These are phyloP conservation scores for Canavalia gladiata DNA, from an alignment of 306 rosid species.

Conservation along the genomic window DNA sequence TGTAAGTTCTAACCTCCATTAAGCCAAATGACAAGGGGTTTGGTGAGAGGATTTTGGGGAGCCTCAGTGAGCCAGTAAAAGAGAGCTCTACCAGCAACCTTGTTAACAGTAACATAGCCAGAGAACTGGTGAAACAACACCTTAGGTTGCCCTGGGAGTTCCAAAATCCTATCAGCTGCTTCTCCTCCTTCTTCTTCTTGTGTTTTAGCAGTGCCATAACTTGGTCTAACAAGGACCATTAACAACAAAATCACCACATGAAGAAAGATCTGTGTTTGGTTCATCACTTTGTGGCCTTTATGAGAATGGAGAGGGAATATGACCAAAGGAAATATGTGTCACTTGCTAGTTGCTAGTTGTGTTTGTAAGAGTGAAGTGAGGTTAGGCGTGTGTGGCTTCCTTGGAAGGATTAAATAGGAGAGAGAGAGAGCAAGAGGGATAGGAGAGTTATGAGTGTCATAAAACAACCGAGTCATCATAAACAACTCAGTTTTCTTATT, in stretches of 20 bases:
- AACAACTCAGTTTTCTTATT: not conserved
- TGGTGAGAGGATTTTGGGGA: constrained; percentile 57
- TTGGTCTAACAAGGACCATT: constrained; percentile 31
- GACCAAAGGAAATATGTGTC: not conserved
- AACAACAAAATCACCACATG: constrained; percentile 50
- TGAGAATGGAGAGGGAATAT: constrained; percentile 36
- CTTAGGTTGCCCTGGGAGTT: constrained; percentile 91
- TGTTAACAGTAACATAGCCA: constrained; percentile 88
- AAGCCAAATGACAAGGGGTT: constrained; percentile 94
- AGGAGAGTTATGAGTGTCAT: constrained; percentile 5
- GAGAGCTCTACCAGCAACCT: constrained; percentile 87
- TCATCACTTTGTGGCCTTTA: constrained; percentile 51
- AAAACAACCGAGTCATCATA: not conserved
- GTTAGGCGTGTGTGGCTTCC: constrained; percentile 47
- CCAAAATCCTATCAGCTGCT: constrained; percentile 70
- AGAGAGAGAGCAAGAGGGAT: constrained; percentile 41
- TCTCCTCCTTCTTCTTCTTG: constrained; percentile 51
- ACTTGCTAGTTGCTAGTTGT: constrained; percentile 35
- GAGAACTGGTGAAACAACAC: constrained; percentile 86
- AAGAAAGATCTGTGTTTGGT: constrained; percentile 58
- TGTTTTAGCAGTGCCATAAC: not conserved
- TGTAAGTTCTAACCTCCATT: constrained; percentile 77
- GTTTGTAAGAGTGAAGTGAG: constrained; percentile 53
- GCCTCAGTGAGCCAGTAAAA: constrained; percentile 99
- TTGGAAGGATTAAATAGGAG: constrained; percentile 77